Conservation (phyloP, 2,329 filamentous ascomycete genomes). For the Triangularia setosa region DNA sequence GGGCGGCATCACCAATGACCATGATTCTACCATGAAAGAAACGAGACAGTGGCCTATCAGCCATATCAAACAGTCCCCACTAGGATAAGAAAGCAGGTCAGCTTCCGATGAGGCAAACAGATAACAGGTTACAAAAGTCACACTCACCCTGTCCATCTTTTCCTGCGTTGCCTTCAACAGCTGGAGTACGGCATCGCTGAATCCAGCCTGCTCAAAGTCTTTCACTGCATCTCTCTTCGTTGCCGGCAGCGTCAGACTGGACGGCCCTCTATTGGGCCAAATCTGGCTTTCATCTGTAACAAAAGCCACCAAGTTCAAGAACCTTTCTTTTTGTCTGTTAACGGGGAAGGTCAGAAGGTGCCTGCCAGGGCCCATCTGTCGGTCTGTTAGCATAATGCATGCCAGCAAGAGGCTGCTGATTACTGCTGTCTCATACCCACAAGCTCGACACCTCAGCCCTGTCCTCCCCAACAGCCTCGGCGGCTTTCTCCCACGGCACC, state of each 20-base stretch:
- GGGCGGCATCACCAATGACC: constrained; percentile 59
- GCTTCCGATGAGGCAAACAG: background rate
- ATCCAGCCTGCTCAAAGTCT: constrained; percentile 33
- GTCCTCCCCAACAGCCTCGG: constrained; percentile 1
- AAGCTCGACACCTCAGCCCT: constrained; percentile 9
- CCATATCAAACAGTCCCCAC: constrained; percentile 47
- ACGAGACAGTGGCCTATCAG: constrained; percentile 38
- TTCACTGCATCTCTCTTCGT: constrained; percentile 32
- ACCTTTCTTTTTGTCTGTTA: constrained; percentile 40
- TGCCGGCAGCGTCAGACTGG: constrained; percentile 25
- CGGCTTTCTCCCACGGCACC: constrained; percentile 17
- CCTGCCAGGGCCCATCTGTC: constrained; percentile 43
- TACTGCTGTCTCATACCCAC: too few relatives aligned
- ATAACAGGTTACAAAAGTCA: background rate
- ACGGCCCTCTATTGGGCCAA: constrained; percentile 28
- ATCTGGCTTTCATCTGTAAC: constrained; percentile 28
- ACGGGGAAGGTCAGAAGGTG: constrained; percentile 62
- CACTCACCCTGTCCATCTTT: constrained; percentile 29
- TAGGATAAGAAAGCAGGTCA: constrained; percentile 16
- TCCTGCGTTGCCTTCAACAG: constrained; percentile 31
- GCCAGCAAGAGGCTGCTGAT: too few relatives aligned
- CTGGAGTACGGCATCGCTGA: constrained; percentile 30
- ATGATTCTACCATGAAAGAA: constrained; percentile 43
- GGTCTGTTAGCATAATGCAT: constrained; percentile 15
- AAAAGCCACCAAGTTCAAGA: constrained; percentile 50